Conservation (phyloP, 345 rosid genomes). For the Rhodomyrtus tomentosa region DNA sequence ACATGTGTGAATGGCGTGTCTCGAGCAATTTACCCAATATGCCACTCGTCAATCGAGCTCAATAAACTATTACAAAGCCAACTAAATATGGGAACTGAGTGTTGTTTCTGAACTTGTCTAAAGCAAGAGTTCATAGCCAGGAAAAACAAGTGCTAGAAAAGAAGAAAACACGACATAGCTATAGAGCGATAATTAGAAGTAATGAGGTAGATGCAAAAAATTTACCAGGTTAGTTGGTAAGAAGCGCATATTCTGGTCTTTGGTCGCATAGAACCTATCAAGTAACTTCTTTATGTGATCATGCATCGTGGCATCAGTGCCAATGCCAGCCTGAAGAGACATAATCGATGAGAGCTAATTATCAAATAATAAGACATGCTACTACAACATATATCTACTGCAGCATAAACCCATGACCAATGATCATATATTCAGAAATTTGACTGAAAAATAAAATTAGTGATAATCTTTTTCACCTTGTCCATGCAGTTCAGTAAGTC, state of each 20-base stretch:
- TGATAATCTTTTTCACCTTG: conserved; percentile 43
- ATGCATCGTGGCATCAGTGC: conserved; percentile 99
- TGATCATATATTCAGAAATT: neutral
- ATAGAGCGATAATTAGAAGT: neutral
- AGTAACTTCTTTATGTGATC: conserved; percentile 97
- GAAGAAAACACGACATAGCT: neutral
- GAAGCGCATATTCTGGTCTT: conserved; percentile 78
- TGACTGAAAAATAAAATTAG: neutral
- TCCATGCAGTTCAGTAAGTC: conserved; percentile 94
- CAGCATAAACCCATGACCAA: neutral
- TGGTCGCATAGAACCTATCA: conserved; percentile 89
- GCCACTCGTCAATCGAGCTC: neutral
- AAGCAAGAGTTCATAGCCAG: neutral
- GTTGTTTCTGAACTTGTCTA: neutral
- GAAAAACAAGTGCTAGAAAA: neutral
- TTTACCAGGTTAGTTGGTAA: conserved; percentile 86
- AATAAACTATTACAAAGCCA: neutral
- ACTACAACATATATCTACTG: neutral
- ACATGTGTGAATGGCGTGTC: neutral
- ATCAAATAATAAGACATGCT: neutral
- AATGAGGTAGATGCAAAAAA: neutral
- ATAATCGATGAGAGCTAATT: neutral
- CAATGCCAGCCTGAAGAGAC: conserved; percentile 73
- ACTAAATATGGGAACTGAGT: neutral
- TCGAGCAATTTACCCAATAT: neutral